These are phyloP conservation scores for Colletotrichum incanum DNA, from an alignment of 2,329 filamentous ascomycete genomes.

Conservation along the genomic window DNA sequence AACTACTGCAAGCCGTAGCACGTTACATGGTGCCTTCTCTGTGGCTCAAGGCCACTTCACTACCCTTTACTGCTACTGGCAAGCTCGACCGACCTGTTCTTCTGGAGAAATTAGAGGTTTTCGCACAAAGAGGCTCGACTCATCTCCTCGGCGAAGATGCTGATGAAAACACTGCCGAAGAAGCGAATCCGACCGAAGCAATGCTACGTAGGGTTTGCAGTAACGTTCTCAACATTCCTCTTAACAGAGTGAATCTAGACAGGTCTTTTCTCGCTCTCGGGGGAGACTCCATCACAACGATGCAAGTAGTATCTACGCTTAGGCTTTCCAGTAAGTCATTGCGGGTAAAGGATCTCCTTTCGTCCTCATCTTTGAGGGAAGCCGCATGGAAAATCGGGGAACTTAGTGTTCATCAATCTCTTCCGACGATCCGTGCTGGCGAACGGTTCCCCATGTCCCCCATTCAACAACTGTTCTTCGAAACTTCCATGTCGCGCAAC, in stretches of 20 bases:
- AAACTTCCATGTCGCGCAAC: neutral
- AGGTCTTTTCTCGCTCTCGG: neutral
- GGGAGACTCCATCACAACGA: constrained; percentile 1
- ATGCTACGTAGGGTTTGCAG: neutral
- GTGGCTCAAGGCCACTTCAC: neutral
- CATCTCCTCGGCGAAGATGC: neutral
- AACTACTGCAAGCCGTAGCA: neutral
- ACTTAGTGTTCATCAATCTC: no score
- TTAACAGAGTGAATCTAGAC: neutral
- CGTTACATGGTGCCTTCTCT: neutral
- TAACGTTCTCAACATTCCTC: neutral
- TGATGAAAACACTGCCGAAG: neutral
- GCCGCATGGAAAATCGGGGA: neutral
- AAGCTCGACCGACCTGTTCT: neutral
- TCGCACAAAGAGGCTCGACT: neutral
- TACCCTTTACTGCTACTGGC: neutral
- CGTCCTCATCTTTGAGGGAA: neutral
- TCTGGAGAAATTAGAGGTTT: neutral
- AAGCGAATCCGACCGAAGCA: neutral
- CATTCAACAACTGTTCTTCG: constrained; percentile 33
- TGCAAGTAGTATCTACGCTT: constrained; percentile 36
- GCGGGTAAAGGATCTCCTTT: neutral
- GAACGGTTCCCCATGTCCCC: constrained; percentile 17
- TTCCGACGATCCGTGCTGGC: no score
- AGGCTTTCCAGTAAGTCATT: neutral